These are phyloP conservation scores for Lactarius trivialis DNA, from an alignment of 768 basidiomycete species.

Conservation along the genomic window DNA sequence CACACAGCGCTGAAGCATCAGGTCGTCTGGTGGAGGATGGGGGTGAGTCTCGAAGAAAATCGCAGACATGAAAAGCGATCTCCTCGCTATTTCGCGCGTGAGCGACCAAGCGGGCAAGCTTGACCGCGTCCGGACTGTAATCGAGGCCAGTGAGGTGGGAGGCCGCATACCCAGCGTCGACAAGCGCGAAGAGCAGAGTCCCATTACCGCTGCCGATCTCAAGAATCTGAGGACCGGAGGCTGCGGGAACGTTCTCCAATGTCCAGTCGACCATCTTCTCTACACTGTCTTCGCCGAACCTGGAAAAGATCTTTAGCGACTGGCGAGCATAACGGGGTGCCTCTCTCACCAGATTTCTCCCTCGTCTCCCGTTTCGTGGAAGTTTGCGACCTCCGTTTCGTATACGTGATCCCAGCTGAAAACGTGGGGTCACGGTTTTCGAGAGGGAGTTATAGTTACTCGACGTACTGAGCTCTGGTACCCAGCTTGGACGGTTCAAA, in stretches of 20 bases:
- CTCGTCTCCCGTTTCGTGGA: constrained; percentile 73
- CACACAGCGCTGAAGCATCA: constrained; percentile 43
- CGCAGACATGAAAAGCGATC: constrained; percentile 53
- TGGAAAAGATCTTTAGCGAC: constrained; percentile 27
- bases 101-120: constrained; percentile 55
- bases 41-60: constrained; percentile 58
- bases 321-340: neutral
- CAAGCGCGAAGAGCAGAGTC: constrained; percentile 62
- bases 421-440: neutral
- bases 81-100: constrained; percentile 32
- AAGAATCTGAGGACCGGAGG: constrained; percentile 45
- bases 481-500: constrained; percentile 70
- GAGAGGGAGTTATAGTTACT: neutral
- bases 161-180: constrained; percentile 56
- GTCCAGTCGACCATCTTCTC: constrained; percentile 80
- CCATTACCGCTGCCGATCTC: constrained; percentile 84
- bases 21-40: constrained; percentile 25
- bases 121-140: constrained; percentile 68
- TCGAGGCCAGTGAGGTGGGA: constrained; percentile 58
- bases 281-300: constrained; percentile 75
- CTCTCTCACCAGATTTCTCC: constrained; percentile 71
- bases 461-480: constrained; percentile 66
- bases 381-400: constrained; percentile 61
- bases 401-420: constrained; percentile 79
- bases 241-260: constrained; percentile 45